Evolutionary conservation across 2,329 filamentous ascomycete species (phyloP), one percentile per base, ranked within the genome.

Genomic region (Pseudocercospora ulei): DNA sequence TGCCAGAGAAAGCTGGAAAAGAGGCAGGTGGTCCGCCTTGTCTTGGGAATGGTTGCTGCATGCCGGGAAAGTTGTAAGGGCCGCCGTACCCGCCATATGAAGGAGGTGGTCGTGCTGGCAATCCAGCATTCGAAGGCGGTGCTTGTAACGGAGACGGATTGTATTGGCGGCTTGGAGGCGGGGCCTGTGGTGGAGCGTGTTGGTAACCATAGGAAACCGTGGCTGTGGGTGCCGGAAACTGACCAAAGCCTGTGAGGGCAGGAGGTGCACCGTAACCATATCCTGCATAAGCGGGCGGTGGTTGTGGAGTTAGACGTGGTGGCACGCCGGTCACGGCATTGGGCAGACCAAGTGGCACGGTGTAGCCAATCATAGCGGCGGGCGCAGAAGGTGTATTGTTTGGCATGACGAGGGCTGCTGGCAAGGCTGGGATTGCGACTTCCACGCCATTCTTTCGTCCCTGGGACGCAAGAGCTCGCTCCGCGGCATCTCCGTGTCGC

Each of bases 361-460:
- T 28, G 30, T 39, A 47, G 20, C 43, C 43, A 14, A 64, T 56
- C 56, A 70, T 65, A 13, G 61, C 61, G 9, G 65, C 56, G 3
- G 69, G 65, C 7, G 60, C 62, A 29, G 60, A 62, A 13, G 68
- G 56, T 16, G 60, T 49, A 41, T 50, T 42, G 12, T 60, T 52
- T 1, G 58, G 60, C 33, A 64, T 68, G 52, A 87, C 73, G 51
- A 92, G 78, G 43, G 78, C 81, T 3, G 82, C 73, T 1, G 84
- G 82, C 35, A 90, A 66, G 13, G 80, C 75, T 56, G 87, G 82
- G 2, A 78, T 73, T 49, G 86, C 80, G 22, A 86, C 82, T 36
- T 85, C 76, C 44, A 98, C 82, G 56, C 94, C 94, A 62, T 95
- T 84, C 60, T 87, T 88, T 65, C 88, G 88, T 41, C 87, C 90